Evolutionary conservation across 495 filamentous ascomycete genomes (phyloP).

Genomic region (Aspergillus conjunctus): DNA sequence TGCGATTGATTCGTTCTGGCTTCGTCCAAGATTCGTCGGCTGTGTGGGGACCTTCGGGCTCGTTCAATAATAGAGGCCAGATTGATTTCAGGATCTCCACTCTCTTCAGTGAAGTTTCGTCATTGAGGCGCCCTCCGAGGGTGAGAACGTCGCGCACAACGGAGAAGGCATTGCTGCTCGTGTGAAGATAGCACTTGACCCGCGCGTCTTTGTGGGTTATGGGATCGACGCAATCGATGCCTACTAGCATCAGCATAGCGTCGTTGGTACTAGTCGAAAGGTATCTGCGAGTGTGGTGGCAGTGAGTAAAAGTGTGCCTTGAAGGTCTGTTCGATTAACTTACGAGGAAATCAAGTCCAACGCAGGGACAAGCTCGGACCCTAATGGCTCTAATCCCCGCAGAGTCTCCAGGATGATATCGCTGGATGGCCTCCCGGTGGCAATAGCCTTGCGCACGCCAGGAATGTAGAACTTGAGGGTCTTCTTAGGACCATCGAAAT

Average conservation of each 20-base stretch:
- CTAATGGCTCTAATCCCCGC: slow-evolving; percentile 3
- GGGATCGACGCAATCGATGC: slow-evolving; percentile 15
- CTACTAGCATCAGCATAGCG: not conserved
- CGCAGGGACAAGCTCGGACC: not conserved
- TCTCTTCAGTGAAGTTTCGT: not conserved
- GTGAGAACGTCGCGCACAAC: slow-evolving; percentile 8
- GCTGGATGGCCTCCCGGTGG: not conserved
- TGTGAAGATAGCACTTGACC: slow-evolving; percentile 12
- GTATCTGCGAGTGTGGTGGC: too few relatives aligned
- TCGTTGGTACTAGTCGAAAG: not conserved
- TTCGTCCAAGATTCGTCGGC: slow-evolving; percentile 4
- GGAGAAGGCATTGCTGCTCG: not conserved
- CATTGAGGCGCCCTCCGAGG: slow-evolving; percentile 2
- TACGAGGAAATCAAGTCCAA: not conserved
- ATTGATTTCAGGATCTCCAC: not conserved
- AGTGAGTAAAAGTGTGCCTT: too few relatives aligned
- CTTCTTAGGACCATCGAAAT: slow-evolving; percentile 6
- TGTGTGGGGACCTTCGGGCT: not conserved
- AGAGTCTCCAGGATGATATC: slow-evolving; percentile 8
- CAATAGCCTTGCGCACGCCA: slow-evolving; percentile 4
- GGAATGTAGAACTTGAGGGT: slow-evolving; percentile 14
- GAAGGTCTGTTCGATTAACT: too few relatives aligned
- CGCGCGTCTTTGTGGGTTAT: not conserved
- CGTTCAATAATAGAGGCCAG: slow-evolving; percentile 3
- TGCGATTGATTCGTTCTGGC: slow-evolving; percentile 10